Evolutionary conservation across 1,139 yeast species (phyloP).

Genomic region (Geotrichum candidum): DNA sequence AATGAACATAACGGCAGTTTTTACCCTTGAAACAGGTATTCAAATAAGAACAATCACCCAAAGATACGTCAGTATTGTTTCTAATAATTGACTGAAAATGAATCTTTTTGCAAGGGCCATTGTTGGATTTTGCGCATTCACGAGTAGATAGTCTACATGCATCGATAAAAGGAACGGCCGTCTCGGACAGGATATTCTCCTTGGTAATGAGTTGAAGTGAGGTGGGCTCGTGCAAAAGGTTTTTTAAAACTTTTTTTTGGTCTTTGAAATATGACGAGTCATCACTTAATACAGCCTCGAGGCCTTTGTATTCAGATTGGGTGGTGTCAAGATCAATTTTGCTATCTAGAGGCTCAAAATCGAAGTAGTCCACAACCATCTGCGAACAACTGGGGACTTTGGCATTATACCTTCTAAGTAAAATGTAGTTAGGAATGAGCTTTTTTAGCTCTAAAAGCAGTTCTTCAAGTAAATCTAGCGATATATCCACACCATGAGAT

Average conservation of each 20-base stretch:
- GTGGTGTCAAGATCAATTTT: not conserved
- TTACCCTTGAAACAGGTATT: conserved; percentile 89
- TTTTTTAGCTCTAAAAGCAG: not conserved
- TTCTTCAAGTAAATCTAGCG: not conserved
- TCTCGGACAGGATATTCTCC: conserved; percentile 5
- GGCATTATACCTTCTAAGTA: not conserved
- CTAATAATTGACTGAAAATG: conserved; percentile 33
- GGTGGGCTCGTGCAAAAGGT: conserved; percentile 3
- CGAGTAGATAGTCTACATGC: conserved; percentile 10
- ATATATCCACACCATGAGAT: not conserved
- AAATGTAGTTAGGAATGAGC: conserved; percentile 8
- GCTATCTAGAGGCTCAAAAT: conserved; percentile 2
- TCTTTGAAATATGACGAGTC: not conserved
- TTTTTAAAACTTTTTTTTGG: not conserved
- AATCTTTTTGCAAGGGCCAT: conserved; percentile 28
- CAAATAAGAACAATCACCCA: conserved; percentile 92
- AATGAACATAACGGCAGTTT: conserved; percentile 77
- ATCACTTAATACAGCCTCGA: not conserved
- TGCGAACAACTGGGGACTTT: conserved; percentile 1
- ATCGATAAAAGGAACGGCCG: conserved; percentile 11
- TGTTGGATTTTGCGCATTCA: conserved; percentile 21
- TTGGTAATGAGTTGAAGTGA: conserved; percentile 5
- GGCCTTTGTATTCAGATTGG: not conserved
- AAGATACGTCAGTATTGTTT: conserved; percentile 51
- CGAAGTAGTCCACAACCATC: conserved; percentile 4